phyloP scores from a whole-genome alignment of 176 grass and related monocot genomes.

The Oropetium thomaeum region DNA sequence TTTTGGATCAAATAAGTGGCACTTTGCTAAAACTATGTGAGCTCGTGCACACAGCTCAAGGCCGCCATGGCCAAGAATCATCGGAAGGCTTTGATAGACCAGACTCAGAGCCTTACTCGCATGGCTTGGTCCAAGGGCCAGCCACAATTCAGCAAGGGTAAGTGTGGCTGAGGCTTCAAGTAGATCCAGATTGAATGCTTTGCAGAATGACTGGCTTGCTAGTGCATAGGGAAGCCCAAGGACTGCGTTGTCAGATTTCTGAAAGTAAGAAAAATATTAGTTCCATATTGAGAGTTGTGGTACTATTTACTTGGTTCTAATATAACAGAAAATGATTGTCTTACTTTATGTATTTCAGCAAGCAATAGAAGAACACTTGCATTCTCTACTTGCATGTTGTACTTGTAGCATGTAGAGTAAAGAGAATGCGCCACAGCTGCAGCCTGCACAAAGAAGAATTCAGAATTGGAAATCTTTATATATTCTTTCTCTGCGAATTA shows the following conservation, averaged over 20 bases:
- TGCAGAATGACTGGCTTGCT: slow-evolving; percentile 88
- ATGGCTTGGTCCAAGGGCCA: slow-evolving; percentile 72
- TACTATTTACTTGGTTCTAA: not conserved
- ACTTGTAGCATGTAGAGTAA: slow-evolving; percentile 90
- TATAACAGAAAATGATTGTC: not conserved
- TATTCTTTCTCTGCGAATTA: not conserved
- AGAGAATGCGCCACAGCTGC: slow-evolving; percentile 80
- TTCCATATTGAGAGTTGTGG: not conserved
- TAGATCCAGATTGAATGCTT: slow-evolving; percentile 88
- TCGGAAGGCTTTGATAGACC: slow-evolving; percentile 67
- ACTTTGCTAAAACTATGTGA: slow-evolving; percentile 79
- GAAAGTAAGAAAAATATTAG: slow-evolving; percentile 9
- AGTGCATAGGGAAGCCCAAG: slow-evolving; percentile 79
- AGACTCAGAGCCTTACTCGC: slow-evolving; percentile 66
- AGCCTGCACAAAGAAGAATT: slow-evolving; percentile 48
- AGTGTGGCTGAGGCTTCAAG: slow-evolving; percentile 86
- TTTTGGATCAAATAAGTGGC: slow-evolving; percentile 56
- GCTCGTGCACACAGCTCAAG: slow-evolving; percentile 73
- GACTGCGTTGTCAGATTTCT: slow-evolving; percentile 81
- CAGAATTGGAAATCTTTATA: not conserved
- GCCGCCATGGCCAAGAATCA: slow-evolving; percentile 87
- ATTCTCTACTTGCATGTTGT: slow-evolving; percentile 95
- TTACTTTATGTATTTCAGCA: slow-evolving; percentile 94
- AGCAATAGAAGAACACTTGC: slow-evolving; percentile 93
- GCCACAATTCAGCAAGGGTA: slow-evolving; percentile 82